Percentiles rank a stretch among this genome's conserved stretches.
Evolutionary conservation across 805 yeast species (phyloP).

Genomic region (Yarrowia yakushimensis): DNA sequence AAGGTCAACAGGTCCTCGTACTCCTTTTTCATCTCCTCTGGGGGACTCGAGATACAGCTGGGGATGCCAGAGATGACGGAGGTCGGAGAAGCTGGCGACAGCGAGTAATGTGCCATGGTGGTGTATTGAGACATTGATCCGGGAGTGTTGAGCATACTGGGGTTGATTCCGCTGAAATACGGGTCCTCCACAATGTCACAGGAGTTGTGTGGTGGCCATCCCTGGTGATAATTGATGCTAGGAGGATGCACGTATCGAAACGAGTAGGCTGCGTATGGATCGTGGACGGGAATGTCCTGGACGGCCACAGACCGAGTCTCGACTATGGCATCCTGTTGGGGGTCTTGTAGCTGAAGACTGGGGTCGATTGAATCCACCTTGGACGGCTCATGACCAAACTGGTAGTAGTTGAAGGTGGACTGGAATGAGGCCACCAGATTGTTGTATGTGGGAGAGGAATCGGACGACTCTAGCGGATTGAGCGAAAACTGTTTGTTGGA

Average conservation of each 20-base stretch:
- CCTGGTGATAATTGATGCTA: not conserved
- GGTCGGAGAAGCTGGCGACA: not conserved
- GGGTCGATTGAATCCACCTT: not conserved
- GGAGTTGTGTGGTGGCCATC: no score
- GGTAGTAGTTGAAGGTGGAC: not conserved
- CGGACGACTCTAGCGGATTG: not conserved
- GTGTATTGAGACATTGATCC: not conserved
- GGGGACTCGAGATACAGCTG: not conserved
- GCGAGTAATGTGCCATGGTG: constrained; percentile 5
- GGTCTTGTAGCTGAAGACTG: not conserved
- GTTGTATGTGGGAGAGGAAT: not conserved
- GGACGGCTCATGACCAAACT: not conserved
- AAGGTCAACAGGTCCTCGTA: not conserved
- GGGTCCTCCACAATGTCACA: not conserved
- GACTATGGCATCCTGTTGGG: not conserved
- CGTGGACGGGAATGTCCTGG: constrained; percentile 1
- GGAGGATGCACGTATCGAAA: constrained; percentile 16
- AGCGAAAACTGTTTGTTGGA: not conserved
- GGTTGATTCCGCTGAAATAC: constrained; percentile 4
- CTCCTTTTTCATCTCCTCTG: not conserved
- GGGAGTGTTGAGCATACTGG: not conserved
- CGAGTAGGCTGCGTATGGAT: constrained; percentile 5
- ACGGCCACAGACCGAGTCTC: not conserved
- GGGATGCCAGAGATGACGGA: not conserved
- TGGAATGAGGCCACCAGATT: not conserved